These are phyloP conservation scores for Goffeauzyma gilvescens DNA, from an alignment of 768 basidiomycete species.

Conservation along the genomic window DNA sequence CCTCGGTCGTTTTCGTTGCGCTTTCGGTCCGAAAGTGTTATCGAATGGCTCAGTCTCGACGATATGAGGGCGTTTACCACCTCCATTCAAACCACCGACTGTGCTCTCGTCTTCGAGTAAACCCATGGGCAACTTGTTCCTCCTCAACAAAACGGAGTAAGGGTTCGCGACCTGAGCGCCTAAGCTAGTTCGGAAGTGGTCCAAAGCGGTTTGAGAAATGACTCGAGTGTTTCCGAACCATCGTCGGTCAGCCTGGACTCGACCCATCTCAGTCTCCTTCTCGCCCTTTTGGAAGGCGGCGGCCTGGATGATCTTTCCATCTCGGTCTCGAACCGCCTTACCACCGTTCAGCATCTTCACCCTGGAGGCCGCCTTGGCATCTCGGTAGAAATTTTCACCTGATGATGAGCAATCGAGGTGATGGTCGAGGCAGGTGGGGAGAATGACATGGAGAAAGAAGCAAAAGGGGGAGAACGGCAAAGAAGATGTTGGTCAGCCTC, in stretches of 20 bases:
- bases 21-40: conserved; percentile 89
- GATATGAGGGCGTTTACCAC: conserved; percentile 76
- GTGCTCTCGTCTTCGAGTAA: conserved; percentile 78
- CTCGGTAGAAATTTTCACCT: conserved; percentile 95
- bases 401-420: too few relatives aligned
- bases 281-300: conserved; percentile 95
- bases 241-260: conserved; percentile 82
- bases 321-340: conserved; percentile 71
- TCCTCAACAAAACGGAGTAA: conserved; percentile 76
- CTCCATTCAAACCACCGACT: conserved; percentile 57
- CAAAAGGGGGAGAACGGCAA: neutral
- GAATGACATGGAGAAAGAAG: too few relatives aligned
- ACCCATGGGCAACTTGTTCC: conserved; percentile 95
- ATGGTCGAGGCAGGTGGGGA: too few relatives aligned
- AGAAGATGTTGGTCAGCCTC: neutral
- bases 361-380: conserved; percentile 67
- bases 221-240: conserved; percentile 99
- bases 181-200: conserved; percentile 85
- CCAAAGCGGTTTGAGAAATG: conserved; percentile 84
- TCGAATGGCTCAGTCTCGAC: conserved; percentile 87
- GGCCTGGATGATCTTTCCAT: conserved; percentile 80
- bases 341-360: conserved; percentile 87
- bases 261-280: conserved; percentile 67
- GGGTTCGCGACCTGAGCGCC: conserved; percentile 73
- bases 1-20: conserved; percentile 74